Base-by-base conservation (phyloP, 1,284 basidiomycete species). In the Laetiporus sulphureus region DNA sequence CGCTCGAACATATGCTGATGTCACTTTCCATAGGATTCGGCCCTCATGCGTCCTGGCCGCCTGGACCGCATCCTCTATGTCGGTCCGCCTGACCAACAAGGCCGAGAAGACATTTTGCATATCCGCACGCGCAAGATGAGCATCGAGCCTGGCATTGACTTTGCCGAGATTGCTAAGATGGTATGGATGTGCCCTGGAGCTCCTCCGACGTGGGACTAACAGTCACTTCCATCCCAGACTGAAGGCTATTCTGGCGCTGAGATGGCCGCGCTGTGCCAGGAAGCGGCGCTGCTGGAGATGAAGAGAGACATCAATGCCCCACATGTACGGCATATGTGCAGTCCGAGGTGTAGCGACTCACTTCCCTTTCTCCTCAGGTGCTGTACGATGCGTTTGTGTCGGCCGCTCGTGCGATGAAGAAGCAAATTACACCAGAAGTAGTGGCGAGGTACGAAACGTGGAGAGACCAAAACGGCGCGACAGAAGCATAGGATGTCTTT, bases 191-290 rank as follows among this genome's bases (percentile, higher is more conserved):
- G 18, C 21, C 37, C 49, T 21, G 15, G 7, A 10, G 13, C 25
- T 8, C 8, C 25, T 7, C 7, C 13, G 8, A 7, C 25, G 7
- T 13, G 13, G 7, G 25, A 7, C 13, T 27, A 27, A 27, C 25
- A 8, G 25, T 7, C 8, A 27, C n/a, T n/a, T n/a, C n/a, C n/a
- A n/a, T n/a, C 23, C 5, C 51, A 97, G 93, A 88, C 91, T 3
- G 80, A 88, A 8, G 96, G 95, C 1, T 99, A 91, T 58, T 98
- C 95, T 10, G 96, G 96, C 8, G 96, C 96, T 5, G 96, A 99
- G 59, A 83, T 99, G 21, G 76, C 82, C 5, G 81, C 87, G 1
- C 75, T 99, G 37, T 98, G 94, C 59, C 96, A 99, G 66, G 95
- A 99, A 63, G 96, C 96, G 2, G 96, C 95, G 0, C 63, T 99